Evolutionary conservation across 768 basidiomycete species (phyloP), one percentile per base, ranked within the genome.

Genomic region (Phlegmacium glaucopus): DNA sequence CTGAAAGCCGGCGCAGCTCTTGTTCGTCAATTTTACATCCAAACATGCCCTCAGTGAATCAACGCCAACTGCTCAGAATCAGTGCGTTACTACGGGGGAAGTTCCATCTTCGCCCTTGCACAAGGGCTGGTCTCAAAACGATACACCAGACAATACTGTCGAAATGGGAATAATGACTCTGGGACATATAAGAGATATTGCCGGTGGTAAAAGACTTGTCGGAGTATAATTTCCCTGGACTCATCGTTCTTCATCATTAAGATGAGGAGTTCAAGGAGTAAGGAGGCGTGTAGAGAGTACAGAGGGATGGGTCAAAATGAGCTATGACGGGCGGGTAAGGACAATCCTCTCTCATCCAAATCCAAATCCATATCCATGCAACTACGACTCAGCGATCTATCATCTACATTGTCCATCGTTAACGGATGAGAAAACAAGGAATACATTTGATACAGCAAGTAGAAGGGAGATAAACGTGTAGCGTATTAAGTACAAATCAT

Each of bases 21-120:
- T 92, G 67, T 88, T 90, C 57, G 87, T 90, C 51, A 87, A 91
- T 65, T 87, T n/a, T n/a, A n/a, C n/a, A n/a, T n/a, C 85, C 22
- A 93, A 94, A 66, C 91, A 93, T 59, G 90, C 88, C 4, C 72
- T 93, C n/a, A n/a, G n/a, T 60, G n/a, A n/a, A n/a, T n/a, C n/a
- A n/a, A n/a, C 90, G 92, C n/a, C n/a, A n/a, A n/a, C n/a, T n/a
- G n/a, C n/a, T n/a, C n/a, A 66, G 73, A 82, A 35, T 86, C 89
- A 61, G 88, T 87, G 59, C 74, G 50, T 87, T 89, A 67, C 68
- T 61, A 36, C 85, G 88, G 53, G 65, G 61, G 27, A 74, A 61
- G 1, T 58, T 65, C 1, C 86, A 88, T n/a, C n/a, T n/a, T n/a
- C n/a, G n/a, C n/a, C n/a, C n/a, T n/a, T n/a, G n/a, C n/a, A n/a